Base-by-base conservation (phyloP, 2,329 filamentous ascomycete species). In the Chaetomium sp. region DNA sequence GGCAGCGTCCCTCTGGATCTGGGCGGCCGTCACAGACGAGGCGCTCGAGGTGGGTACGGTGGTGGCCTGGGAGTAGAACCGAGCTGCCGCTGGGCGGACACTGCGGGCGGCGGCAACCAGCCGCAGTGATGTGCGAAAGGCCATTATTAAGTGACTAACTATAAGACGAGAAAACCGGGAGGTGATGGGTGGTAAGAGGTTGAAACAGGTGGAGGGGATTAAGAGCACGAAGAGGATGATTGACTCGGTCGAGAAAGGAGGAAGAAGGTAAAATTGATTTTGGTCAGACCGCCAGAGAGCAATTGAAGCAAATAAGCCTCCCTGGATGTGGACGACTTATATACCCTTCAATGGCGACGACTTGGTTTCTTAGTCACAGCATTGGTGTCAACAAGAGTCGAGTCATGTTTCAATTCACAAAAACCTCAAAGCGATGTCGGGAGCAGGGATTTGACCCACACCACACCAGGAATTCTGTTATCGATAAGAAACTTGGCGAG, bases 111-210 rank as follows among this genome's bases (percentile, higher is more conserved):
- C 62, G 47, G 71, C 61, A 19, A 74, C 72, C 66, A 77, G 74
- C 70, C 77, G 75, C 51, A 80, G 69, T 33, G 78, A 72, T 42
- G 76, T 67, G 68, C 77, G 77, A 68, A 79, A 70, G 67, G 79
- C 77, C 80, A 82, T 82, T 1, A 58, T 63, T 1, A 53, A 38
- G 38, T 38, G 27, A 29, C 27, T 29, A n/a, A 19, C 7, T 42
- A 42, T 42, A 16, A 42, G 38, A 42, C 16, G 5, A n/a, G 13
- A 6, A 42, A 4, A n/a, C 16, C 16, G 38, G 16, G 16, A 42
- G 38, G 38, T 5, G 7, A 42, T n/a, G 38, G 38, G 38, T 42
- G 38, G 16, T 42, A 42, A 42, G 38, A 19, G 38, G 38, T 42
- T 42, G 16, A 29, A 29, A 6, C 27, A 42, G 38, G 13, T 42